Conservation (phyloP, 2,329 filamentous ascomycete species). For the Blastomyces gilchristii region DNA sequence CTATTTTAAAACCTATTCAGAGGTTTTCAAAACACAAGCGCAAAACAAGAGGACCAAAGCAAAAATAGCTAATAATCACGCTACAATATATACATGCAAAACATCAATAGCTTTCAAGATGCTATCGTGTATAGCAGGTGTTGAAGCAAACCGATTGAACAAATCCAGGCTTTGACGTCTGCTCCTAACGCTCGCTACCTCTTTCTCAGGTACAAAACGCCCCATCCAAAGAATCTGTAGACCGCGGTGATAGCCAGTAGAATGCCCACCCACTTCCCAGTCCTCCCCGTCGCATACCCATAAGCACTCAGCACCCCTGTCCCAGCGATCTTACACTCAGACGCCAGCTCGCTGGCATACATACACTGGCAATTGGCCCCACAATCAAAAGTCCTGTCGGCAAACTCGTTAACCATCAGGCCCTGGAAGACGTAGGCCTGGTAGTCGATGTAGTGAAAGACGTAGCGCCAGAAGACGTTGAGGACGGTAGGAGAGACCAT, state of each 20-base stretch:
- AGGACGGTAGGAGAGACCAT: constrained; percentile 61
- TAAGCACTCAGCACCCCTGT: constrained; percentile 59
- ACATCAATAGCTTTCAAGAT: neutral
- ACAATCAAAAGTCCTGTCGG: constrained; percentile 53
- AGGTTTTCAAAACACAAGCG: neutral
- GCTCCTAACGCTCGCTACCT: neutral
- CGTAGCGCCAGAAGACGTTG: constrained; percentile 78
- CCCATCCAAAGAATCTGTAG: constrained; percentile 60
- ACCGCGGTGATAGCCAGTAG: constrained; percentile 64
- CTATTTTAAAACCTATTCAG: neutral
- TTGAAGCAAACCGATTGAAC: neutral
- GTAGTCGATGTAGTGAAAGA: constrained; percentile 83
- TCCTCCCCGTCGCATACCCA: constrained; percentile 54
- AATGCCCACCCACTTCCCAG: constrained; percentile 64
- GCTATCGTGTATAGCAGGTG: neutral
- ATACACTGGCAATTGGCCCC: constrained; percentile 54
- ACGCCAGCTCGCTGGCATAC: constrained; percentile 53
- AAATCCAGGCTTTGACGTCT: neutral
- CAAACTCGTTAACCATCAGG: constrained; percentile 90
- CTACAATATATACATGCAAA: neutral
- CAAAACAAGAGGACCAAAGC: neutral
- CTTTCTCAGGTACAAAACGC: constrained; percentile 18
- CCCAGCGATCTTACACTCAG: constrained; percentile 60
- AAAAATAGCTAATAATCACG: neutral
- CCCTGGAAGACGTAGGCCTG: constrained; percentile 78